Evolutionary conservation across 768 basidiomycete species (phyloP).

Genomic region (Saitozyma sp.): DNA sequence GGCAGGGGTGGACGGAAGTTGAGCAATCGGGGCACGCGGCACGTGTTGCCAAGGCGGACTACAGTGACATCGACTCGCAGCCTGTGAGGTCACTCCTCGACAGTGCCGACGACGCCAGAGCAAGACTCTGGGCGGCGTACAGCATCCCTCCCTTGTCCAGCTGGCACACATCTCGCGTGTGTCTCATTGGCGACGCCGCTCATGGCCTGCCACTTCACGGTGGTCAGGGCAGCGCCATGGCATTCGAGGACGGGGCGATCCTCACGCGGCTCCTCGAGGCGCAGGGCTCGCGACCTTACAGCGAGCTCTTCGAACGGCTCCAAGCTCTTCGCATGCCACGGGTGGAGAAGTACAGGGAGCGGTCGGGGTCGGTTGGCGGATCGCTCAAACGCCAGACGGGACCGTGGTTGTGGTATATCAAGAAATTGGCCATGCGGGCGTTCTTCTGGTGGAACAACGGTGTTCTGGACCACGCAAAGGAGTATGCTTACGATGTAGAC

Average conservation of each 20-base stretch:
- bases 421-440: conserved; percentile 35
- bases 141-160: conserved; percentile 15
- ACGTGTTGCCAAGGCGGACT: conserved; percentile 20
- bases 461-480: neutral
- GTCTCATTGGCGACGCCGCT: conserved; percentile 38
- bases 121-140: conserved; percentile 21
- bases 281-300: conserved; percentile 2
- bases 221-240: conserved; percentile 33
- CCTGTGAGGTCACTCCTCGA: conserved; percentile 32
- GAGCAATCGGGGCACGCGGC: conserved; percentile 28
- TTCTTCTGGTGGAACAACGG: conserved; percentile 30
- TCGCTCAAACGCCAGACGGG: conserved; percentile 13
- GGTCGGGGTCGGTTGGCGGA: conserved; percentile 3
- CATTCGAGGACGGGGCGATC: conserved; percentile 36
- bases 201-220: conserved; percentile 26
- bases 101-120: conserved; percentile 1
- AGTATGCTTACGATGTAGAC: neutral
- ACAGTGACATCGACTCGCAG: conserved; percentile 13
- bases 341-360: conserved; percentile 17
- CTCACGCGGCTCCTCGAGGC: conserved; percentile 15
- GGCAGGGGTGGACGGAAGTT: conserved; percentile 29
- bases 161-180: conserved; percentile 21
- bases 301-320: conserved; percentile 22
- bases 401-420: conserved; percentile 36
- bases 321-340: conserved; percentile 26